Evolutionary conservation across 768 basidiomycete species (phyloP).

Genomic region (Lactarius psammicola): DNA sequence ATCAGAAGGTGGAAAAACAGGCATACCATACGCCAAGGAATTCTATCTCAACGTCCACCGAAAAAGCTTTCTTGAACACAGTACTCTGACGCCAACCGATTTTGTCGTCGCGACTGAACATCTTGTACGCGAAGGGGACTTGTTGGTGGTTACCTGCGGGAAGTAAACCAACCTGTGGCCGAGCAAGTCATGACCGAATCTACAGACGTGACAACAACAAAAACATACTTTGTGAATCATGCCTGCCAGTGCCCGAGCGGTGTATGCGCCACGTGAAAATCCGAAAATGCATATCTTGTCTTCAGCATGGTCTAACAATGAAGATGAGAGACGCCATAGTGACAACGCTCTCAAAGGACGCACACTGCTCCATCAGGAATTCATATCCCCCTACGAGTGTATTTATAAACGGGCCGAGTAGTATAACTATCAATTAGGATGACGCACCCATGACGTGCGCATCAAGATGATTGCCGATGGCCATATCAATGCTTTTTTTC

Average conservation of each 20-base stretch:
- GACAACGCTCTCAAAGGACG: constrained; percentile 18
- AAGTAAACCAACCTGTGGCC: constrained; percentile 60
- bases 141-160: constrained; percentile 71
- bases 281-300: constrained; percentile 82
- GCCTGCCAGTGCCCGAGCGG: constrained; percentile 66
- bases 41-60: constrained; percentile 70
- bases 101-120: constrained; percentile 61
- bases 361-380: constrained; percentile 77
- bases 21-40: constrained; percentile 73
- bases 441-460: constrained; percentile 66
- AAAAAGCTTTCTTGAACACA: constrained; percentile 73
- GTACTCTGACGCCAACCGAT: constrained; percentile 61
- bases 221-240: constrained; percentile 63
- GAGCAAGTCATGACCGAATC: not conserved
- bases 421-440: not conserved
- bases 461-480: constrained; percentile 59
- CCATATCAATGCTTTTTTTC: constrained; percentile 55
- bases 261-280: constrained; percentile 75
- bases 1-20: not conserved
- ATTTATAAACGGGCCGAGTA: not conserved
- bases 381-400: constrained; percentile 58
- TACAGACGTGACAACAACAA: not conserved
- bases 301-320: constrained; percentile 54
- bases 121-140: constrained; percentile 74
- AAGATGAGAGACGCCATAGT: not conserved